Evolutionary conservation across 2,329 filamentous ascomycete species (phyloP).

Genomic region (Apiospora aurea): DNA sequence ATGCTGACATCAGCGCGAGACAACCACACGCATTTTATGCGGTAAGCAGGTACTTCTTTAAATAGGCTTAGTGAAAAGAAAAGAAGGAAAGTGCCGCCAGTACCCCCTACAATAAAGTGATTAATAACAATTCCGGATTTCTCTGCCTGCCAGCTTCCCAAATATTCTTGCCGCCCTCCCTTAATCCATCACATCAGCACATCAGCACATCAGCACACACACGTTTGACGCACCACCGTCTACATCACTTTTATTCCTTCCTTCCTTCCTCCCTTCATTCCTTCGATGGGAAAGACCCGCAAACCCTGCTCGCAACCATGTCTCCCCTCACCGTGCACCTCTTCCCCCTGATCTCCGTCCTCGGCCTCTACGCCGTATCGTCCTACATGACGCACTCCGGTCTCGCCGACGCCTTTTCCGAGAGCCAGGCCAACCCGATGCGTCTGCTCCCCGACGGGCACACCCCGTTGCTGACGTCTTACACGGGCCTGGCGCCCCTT

Average conservation of each 20-base stretch:
- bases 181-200: not conserved
- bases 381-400: not conserved
- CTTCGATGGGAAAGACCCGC: not conserved
- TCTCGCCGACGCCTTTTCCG: not conserved
- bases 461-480: not conserved
- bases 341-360: not conserved
- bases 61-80: not conserved
- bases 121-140: not conserved
- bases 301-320: not conserved
- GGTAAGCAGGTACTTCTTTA: not conserved
- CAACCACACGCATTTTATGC: not conserved
- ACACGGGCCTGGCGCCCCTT: not conserved
- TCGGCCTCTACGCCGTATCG: not conserved
- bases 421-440: not conserved
- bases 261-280: not conserved
- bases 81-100: too few relatives aligned
- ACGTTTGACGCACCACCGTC: not conserved
- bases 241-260: too few relatives aligned
- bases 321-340: not conserved
- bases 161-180: not conserved
- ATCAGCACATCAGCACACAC: not conserved
- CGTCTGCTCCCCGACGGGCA: not conserved
- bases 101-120: not conserved
- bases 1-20: not conserved
- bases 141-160: not conserved